A percentile compares a stretch with the other conserved stretches of the same genome.
phyloP scores from a whole-genome alignment of 805 yeast genomes.

The Lachancea mirantina region DNA sequence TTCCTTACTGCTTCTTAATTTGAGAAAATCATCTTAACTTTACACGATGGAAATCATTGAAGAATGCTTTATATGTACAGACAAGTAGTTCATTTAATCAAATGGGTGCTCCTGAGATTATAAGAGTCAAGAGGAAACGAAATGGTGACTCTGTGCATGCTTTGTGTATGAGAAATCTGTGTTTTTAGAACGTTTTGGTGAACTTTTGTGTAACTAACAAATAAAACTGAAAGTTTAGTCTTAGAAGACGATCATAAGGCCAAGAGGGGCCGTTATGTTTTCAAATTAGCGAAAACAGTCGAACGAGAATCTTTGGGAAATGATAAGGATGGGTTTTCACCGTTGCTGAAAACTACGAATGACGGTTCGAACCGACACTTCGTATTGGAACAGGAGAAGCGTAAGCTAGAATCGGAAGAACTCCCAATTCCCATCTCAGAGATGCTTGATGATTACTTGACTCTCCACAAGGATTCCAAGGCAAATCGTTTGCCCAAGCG shows the following conservation, averaged over 20 bases:
- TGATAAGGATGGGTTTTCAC: conserved; percentile 21
- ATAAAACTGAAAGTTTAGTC: conserved; percentile 1
- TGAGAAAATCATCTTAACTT: too few species aligned
- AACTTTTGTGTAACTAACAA: conserved; percentile 1
- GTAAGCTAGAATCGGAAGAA: conserved; percentile 23
- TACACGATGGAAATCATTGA: too few species aligned
- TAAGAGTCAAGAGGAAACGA: conserved; percentile 80
- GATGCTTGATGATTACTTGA: conserved; percentile 60
- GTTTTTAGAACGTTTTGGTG: not conserved
- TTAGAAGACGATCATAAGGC: conserved; percentile 32
- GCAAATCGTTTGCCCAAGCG: not conserved
- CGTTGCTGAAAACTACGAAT: conserved; percentile 22
- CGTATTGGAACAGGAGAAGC: conserved; percentile 25
- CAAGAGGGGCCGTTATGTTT: conserved; percentile 31
- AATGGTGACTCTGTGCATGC: conserved; percentile 88
- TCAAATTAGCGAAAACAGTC: conserved; percentile 45
- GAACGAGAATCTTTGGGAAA: conserved; percentile 27
- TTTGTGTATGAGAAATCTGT: conserved; percentile 33
- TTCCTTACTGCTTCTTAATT: too few species aligned
- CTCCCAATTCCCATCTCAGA: conserved; percentile 62
- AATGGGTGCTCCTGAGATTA: conserved; percentile 45
- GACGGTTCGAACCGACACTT: conserved; percentile 22
- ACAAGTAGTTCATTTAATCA: too few species aligned
- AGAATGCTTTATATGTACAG: too few species aligned
- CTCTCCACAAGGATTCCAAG: conserved; percentile 15